Conservation (phyloP, 2,329 filamentous ascomycete species). For the Ophiostoma sp. region DNA sequence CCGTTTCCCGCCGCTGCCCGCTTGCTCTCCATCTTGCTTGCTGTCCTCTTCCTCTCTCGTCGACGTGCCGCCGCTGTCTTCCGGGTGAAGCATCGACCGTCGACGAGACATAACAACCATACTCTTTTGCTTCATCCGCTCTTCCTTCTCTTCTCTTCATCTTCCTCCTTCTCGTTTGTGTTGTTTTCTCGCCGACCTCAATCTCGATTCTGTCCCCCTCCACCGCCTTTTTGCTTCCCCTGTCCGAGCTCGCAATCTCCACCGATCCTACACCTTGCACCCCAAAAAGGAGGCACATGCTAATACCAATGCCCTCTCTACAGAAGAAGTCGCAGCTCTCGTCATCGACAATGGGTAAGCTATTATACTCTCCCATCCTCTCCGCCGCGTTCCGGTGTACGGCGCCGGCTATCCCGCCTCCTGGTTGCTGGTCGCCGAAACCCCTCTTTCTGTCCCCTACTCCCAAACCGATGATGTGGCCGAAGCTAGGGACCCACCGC, state of each 20-base stretch:
- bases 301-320: slow-evolving; percentile 39
- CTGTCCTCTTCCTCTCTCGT: neutral
- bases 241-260: slow-evolving; percentile 12
- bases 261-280: neutral
- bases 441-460: slow-evolving; percentile 16
- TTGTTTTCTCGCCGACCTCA: neutral
- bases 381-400: slow-evolving; percentile 1
- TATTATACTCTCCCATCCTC: neutral
- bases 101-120: neutral
- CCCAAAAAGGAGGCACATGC: slow-evolving; percentile 17
- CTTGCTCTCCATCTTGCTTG: neutral
- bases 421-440: slow-evolving; percentile 12
- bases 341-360: slow-evolving; percentile 99
- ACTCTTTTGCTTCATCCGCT: neutral
- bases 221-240: slow-evolving; percentile 25
- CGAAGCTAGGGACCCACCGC: slow-evolving; percentile 26
- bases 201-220: neutral
- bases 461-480: slow-evolving; percentile 27
- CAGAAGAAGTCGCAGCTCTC: slow-evolving; percentile 99
- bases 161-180: slow-evolving; percentile 2
- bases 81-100: neutral
- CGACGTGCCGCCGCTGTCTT: neutral
- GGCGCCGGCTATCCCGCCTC: neutral
- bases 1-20: neutral
- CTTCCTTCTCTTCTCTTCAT: neutral